phyloP scores from a whole-genome alignment of 1,284 basidiomycete species.

The Omphalotus olearius region DNA sequence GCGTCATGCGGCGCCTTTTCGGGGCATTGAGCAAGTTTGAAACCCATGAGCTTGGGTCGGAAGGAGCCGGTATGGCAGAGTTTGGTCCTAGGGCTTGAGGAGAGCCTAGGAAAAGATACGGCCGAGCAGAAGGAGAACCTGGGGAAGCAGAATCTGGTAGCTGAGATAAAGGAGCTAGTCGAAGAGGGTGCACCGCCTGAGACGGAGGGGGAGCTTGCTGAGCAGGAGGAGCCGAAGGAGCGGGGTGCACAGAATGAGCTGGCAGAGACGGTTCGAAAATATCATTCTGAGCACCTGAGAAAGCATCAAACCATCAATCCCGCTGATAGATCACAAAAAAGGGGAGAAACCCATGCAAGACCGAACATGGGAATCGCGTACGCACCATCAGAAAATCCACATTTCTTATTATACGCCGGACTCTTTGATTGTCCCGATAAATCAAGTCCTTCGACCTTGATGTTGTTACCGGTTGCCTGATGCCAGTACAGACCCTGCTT shows the following conservation, averaged over 20 bases:
- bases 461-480: conserved; percentile 39
- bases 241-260: too few species aligned
- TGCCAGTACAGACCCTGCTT: conserved; percentile 50
- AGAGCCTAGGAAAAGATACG: too few species aligned
- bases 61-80: too few species aligned
- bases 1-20: not conserved
- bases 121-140: not conserved
- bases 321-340: not conserved
- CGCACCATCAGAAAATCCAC: conserved; percentile 39
- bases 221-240: not conserved
- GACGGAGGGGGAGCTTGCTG: not conserved
- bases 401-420: conserved; percentile 40
- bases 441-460: conserved; percentile 36
- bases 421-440: conserved; percentile 30
- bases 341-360: too few species aligned
- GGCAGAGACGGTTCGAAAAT: conserved; percentile 5
- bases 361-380: not conserved
- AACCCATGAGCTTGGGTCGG: too few species aligned
- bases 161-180: not conserved
- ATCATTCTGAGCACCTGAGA: conserved; percentile 12
- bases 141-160: not conserved
- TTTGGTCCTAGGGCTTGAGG: too few species aligned
- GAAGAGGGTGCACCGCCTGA: not conserved
- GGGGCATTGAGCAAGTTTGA: not conserved
- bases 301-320: not conserved